Conservation (phyloP, 176 grass and related monocot genomes). For the Hordeum vulgare region MorexV3_pseudomolecules_assembly NC_058520.1:443561806-443562305, state of each 20-base stretch:
- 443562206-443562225: background rate
- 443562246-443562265: too few species aligned
- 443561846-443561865: background rate
- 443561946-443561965: background rate
- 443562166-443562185: background rate
- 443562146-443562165: background rate
- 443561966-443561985: background rate
- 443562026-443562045: background rate
- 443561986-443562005: slow-evolving; percentile 13
- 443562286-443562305: too few species aligned
- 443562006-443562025: slow-evolving; percentile 7
- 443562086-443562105: slow-evolving; percentile 11
- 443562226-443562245: too few species aligned
- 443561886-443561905: slow-evolving; percentile 83
- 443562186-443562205: background rate
- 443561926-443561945: slow-evolving; percentile 6
- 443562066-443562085: slow-evolving; percentile 19
- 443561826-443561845: background rate
- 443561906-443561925: slow-evolving; percentile 46
- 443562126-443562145: slow-evolving; percentile 34
- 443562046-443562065: slow-evolving; percentile 10
- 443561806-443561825: background rate
- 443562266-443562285: too few species aligned
- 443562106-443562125: slow-evolving; percentile 26
- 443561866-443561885: slow-evolving; percentile 82